Conservation (phyloP, 2,329 filamentous ascomycete species). For the Cryphonectria japonica region DNA sequence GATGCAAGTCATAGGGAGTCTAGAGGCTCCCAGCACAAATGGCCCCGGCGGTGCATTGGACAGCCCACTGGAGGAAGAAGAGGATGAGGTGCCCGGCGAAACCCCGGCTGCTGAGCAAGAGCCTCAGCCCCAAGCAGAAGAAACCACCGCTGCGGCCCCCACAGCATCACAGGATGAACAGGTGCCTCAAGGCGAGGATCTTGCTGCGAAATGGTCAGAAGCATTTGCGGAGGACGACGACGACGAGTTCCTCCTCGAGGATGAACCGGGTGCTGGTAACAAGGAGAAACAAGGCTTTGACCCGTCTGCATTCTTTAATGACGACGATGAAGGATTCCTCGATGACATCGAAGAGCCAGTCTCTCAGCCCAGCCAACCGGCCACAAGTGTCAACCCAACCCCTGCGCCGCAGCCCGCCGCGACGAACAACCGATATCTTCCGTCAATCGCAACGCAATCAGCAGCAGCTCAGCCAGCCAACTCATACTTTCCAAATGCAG, state of each 20-base stretch:
- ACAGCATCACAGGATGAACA: slow-evolving; percentile 33
- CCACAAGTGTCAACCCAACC: slow-evolving; percentile 32
- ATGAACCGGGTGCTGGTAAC: slow-evolving; percentile 50
- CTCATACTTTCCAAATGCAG: slow-evolving; percentile 33
- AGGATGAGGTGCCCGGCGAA: slow-evolving; percentile 28
- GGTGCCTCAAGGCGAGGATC: slow-evolving; percentile 56
- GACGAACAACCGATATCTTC: slow-evolving; percentile 42
- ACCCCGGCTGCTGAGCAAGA: slow-evolving; percentile 18
- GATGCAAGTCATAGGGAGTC: slow-evolving; percentile 62
- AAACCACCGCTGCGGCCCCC: slow-evolving; percentile 33
- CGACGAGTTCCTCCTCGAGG: slow-evolving; percentile 60
- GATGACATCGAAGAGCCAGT: slow-evolving; percentile 62
- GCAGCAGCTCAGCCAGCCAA: slow-evolving; percentile 33
- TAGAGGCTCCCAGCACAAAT: slow-evolving; percentile 43
- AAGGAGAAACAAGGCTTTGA: slow-evolving; percentile 56
- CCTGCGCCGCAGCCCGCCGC: slow-evolving; percentile 32
- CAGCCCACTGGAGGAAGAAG: slow-evolving; percentile 39
- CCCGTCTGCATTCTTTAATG: slow-evolving; percentile 70
- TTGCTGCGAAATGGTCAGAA: slow-evolving; percentile 82
- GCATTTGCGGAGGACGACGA: slow-evolving; percentile 77
- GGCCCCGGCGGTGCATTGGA: slow-evolving; percentile 35
- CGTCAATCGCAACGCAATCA: slow-evolving; percentile 36
- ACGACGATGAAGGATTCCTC: slow-evolving; percentile 84
- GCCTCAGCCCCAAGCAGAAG: slow-evolving; percentile 27
- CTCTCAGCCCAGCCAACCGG: slow-evolving; percentile 34